phyloP scores from a whole-genome alignment of 2,329 filamentous ascomycete species.

The Chalara sp. region DNA sequence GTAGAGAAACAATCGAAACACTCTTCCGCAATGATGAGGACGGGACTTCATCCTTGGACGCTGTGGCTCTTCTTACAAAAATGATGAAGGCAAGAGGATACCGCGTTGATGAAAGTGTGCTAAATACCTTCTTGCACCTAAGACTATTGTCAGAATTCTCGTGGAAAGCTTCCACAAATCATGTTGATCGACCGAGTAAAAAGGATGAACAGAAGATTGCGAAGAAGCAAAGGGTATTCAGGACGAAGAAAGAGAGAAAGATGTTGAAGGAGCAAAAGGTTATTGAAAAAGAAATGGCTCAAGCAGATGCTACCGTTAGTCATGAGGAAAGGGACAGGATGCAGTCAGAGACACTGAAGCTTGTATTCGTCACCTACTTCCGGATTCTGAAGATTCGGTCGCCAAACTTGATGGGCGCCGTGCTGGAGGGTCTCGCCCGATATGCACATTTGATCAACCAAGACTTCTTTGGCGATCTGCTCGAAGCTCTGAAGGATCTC shows the following conservation, averaged over 20 bases:
- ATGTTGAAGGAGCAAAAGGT: slow-evolving; percentile 75
- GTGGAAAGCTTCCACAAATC: slow-evolving; percentile 72
- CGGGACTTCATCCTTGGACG: slow-evolving; percentile 80
- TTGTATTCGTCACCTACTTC: slow-evolving; percentile 94
- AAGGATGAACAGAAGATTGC: slow-evolving; percentile 46
- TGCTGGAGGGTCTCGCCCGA: slow-evolving; percentile 86
- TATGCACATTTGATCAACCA: slow-evolving; percentile 98
- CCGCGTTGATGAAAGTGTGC: slow-evolving; percentile 71
- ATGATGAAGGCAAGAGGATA: slow-evolving; percentile 93
- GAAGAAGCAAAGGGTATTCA: slow-evolving; percentile 75
- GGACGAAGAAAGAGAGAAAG: slow-evolving; percentile 85
- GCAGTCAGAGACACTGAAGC: slow-evolving; percentile 91
- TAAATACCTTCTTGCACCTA: slow-evolving; percentile 88
- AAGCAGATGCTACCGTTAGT: slow-evolving; percentile 83
- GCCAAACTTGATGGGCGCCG: slow-evolving; percentile 88
- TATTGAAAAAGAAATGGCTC: slow-evolving; percentile 86
- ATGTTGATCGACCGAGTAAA: slow-evolving; percentile 54
- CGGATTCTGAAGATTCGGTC: slow-evolving; percentile 80
- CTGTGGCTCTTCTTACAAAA: slow-evolving; percentile 76
- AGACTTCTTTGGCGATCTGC: slow-evolving; percentile 93
- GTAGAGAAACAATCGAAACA: slow-evolving; percentile 69
- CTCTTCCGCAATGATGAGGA: slow-evolving; percentile 86
- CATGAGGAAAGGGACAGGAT: slow-evolving; percentile 91
- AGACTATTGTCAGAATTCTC: slow-evolving; percentile 83
- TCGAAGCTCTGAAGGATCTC: slow-evolving; percentile 90